Base-by-base conservation (phyloP, 2,329 filamentous ascomycete species). In the Stenocarpella maydis region DNA sequence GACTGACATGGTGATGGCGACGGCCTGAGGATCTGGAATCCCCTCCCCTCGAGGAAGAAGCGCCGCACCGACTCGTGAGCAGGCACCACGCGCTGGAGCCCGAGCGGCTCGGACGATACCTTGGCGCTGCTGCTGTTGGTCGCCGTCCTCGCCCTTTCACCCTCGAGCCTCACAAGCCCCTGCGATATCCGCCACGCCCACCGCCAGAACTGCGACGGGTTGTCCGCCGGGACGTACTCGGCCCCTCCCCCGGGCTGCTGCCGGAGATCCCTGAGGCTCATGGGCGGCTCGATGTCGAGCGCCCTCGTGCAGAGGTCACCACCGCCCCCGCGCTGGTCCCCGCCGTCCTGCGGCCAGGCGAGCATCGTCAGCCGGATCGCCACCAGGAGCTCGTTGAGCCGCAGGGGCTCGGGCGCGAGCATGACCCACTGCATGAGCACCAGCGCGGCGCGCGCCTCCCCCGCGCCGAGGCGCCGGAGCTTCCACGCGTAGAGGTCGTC, bases 401-500 rank as follows among this genome's bases (percentile, higher is more conserved):
- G 73, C 67, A 79, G 74, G 3, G 78, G 75, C 66, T 77, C 76
- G 2, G 78, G 73, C 0, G 76, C 74, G n/a, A 79, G 72, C 21
- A 79, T 74, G 2, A 76, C 76, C 77, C 78, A 80, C 37, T 79
- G 78, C 72, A 80, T 78, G 45, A 80, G 73, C 0, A 74, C 60
- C 34, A 79, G 68, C 0, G 76, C 74, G 53, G 79, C 76, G 1
- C 72, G 72, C 28, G 74, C 75, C 64, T 80, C 78, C 4, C 72
- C 67, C 1, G 74, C 71, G 43, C 74, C 74, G 31, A 79, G 72
- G 1, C 77, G 77, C n/a, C 74, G 68, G 3, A 80, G 72, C 71
- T 79, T 77, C 78, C 78, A 79, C 50, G 76, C 76, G 68, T 79
- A 80, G 15, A 80, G 69, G 4, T 77, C 78, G 43, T 79, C 75